A percentile compares a stretch with the other conserved stretches of the same genome.
Evolutionary conservation across 116 monocot species (phyloP).

Genomic region (Zostera marina): DNA sequence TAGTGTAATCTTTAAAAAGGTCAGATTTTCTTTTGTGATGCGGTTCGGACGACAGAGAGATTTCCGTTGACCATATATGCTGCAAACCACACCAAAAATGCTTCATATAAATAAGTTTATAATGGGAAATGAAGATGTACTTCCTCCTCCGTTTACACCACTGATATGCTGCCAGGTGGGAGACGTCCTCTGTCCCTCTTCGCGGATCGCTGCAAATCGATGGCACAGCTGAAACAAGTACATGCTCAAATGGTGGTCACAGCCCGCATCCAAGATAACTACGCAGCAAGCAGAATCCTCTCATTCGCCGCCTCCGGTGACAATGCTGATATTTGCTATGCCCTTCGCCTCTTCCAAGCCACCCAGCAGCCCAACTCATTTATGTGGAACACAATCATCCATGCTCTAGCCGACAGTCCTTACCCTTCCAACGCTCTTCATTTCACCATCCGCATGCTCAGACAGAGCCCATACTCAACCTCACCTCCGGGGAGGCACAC

Average conservation of each 20-base stretch:
- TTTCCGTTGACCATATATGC: no score
- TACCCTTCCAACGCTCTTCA: conserved; percentile 20
- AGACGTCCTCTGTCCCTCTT: conserved; percentile 61
- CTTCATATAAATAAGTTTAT: neutral
- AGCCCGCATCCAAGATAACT: conserved; percentile 58
- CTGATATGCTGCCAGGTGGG: no score
- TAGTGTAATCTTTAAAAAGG: no score
- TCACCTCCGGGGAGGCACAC: conserved; percentile 48
- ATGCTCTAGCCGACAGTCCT: conserved; percentile 28
- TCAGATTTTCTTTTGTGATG: no score
- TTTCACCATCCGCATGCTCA: conserved; percentile 20
- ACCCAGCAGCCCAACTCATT: conserved; percentile 35
- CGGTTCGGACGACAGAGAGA: no score
- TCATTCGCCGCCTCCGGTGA: conserved; percentile 32
- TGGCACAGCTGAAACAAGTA: conserved; percentile 39
- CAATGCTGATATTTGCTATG: conserved; percentile 19
- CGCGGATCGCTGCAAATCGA: conserved; percentile 44
- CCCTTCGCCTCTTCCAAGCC: conserved; percentile 26
- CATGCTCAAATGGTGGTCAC: conserved; percentile 67
- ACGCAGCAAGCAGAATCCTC: conserved; percentile 59
- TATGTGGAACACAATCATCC: conserved; percentile 67
- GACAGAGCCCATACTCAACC: neutral
- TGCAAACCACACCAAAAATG: no score
- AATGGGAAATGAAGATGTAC: neutral
- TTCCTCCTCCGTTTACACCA: neutral